These are phyloP conservation scores for Ceratocystis diversiconidia DNA, from an alignment of 2,329 filamentous ascomycete genomes.

Conservation along the genomic window DNA sequence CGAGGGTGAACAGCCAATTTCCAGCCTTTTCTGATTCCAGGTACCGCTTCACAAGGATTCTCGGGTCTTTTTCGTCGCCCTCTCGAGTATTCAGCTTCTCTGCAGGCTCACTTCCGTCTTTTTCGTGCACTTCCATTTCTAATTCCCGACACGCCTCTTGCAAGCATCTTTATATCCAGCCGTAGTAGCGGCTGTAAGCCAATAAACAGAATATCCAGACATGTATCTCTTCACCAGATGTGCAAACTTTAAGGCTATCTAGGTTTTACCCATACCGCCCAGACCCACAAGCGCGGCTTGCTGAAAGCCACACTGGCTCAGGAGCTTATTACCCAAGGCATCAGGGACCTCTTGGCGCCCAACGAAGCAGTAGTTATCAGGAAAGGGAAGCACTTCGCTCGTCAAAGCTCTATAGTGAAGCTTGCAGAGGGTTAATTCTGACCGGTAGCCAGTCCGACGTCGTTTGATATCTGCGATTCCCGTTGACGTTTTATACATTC, in stretches of 20 bases:
- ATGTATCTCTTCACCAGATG: background rate
- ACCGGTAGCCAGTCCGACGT: no score
- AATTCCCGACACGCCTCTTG: background rate
- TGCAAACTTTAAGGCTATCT: background rate
- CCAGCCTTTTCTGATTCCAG: slow-evolving; percentile 20
- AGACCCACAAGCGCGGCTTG: background rate
- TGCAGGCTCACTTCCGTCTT: no score
- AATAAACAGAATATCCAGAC: background rate
- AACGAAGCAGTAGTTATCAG: background rate
- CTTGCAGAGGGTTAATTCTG: no score
- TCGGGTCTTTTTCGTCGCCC: background rate
- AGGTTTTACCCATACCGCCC: background rate
- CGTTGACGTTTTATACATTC: no score
- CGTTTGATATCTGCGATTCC: no score
- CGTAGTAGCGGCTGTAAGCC: background rate
- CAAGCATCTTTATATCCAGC: background rate
- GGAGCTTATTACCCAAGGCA: background rate
- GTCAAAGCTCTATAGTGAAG: no score
- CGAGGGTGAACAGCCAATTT: slow-evolving; percentile 21
- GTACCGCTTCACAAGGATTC: slow-evolving; percentile 14
- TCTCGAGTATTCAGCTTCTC: background rate
- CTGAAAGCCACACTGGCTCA: background rate
- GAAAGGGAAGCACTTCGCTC: background rate
- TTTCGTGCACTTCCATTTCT: background rate
- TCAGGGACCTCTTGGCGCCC: no score